Evolutionary conservation across 345 rosid genomes (phyloP).

Genomic region (Erysimum cheiranthoides): DNA sequence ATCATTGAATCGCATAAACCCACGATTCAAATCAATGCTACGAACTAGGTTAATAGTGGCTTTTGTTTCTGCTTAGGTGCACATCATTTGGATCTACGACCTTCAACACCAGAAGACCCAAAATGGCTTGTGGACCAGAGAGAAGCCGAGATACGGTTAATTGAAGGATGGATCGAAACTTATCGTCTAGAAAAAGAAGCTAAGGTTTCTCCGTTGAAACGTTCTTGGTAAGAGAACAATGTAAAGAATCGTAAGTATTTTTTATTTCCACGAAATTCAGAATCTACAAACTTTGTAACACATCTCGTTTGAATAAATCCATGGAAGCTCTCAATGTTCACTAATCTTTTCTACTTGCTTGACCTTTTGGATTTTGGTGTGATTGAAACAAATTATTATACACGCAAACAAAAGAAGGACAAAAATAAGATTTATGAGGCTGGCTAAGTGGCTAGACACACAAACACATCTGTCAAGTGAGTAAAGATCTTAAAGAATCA

Average conservation of each 20-base stretch:
- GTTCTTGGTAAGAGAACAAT: constrained; percentile 31
- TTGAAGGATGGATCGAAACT: constrained; percentile 70
- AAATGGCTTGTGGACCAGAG: constrained; percentile 83
- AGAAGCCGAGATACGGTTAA: constrained; percentile 68
- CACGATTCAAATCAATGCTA: background rate
- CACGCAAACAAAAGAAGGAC: constrained; percentile 6
- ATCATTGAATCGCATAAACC: background rate
- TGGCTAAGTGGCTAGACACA: constrained; percentile 20
- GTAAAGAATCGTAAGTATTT: background rate
- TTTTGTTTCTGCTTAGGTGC: constrained; percentile 56
- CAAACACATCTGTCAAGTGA: constrained; percentile 43
- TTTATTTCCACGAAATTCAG: background rate
- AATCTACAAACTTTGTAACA: constrained; percentile 19
- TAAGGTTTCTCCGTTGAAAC: constrained; percentile 45
- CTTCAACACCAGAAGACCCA: constrained; percentile 73
- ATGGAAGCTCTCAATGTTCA: constrained; percentile 16
- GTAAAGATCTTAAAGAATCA: constrained; percentile 21
- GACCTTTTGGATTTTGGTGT: background rate
- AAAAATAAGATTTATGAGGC: constrained; percentile 27
- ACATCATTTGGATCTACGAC: constrained; percentile 86
- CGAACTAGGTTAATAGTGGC: constrained; percentile 2
- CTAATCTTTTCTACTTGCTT: constrained; percentile 1
- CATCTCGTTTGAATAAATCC: constrained; percentile 17
- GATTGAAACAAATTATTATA: background rate
- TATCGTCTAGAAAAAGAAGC: constrained; percentile 50